Evolutionary conservation across 805 yeast species (phyloP), one percentile per base, ranked within the genome.

Genomic region (Myxozyma sirexii): DNA sequence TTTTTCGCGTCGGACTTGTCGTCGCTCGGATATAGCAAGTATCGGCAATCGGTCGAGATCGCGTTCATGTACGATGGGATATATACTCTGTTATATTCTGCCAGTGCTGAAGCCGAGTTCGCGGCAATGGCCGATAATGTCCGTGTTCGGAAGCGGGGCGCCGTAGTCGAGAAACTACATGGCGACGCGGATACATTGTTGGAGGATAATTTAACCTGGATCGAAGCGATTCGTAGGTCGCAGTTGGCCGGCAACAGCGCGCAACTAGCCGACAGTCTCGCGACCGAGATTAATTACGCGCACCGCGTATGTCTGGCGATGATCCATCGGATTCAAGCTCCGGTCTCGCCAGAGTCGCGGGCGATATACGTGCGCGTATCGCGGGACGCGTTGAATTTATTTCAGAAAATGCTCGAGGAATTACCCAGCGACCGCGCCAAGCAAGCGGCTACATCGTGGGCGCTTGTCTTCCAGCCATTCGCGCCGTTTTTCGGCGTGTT

Each of bases 401-500:
- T 57, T 48, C 33, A 49, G 38, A 33, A 57, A 24, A 60, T 57
- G 17, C 52, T 60, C 13, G 62, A 42, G 10, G 56, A 24, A 17
- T 54, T 59, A 24, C 59, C 60, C 8, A 54, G 27, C 17, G 54
- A 33, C 24, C 41, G 33, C 21, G 62, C 46, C 19, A 35, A 45
- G 29, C 47, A 51, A 12, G 58, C 56, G n/a, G 57, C 56, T 3
- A 57, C 62, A 15, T 60, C 64, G 23, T 57, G 62, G 62, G 62
- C 64, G 13, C 50, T 60, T 24, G 56, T 60, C 17, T 60, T 60
- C 43, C 64, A 60, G 49, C 64, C 64, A 10, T 60, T 60, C 24
- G 64, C 64, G 15, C 61, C 64, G 29, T 60, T 60, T 39, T 60
- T 60, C 38, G 64, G 64, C 19, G 62, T 60, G 15, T 60, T 57